These are phyloP conservation scores for Garcia nutans DNA, from an alignment of 345 rosid genomes.

Conservation along the genomic window DNA sequence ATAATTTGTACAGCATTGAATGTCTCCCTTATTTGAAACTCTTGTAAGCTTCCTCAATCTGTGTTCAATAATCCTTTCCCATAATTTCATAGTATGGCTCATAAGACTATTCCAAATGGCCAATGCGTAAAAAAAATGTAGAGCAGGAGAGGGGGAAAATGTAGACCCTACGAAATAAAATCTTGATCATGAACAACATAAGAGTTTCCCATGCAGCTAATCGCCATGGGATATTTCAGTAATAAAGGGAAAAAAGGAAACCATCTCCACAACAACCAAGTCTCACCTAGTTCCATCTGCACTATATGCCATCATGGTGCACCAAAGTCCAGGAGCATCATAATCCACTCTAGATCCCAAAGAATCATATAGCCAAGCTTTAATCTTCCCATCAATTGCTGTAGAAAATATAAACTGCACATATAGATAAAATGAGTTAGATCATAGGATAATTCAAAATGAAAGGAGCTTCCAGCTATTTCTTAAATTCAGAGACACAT, in stretches of 20 bases:
- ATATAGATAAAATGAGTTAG: constrained; percentile 5
- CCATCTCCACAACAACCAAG: not conserved
- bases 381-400: constrained; percentile 87
- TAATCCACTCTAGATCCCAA: constrained; percentile 84
- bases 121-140: not conserved
- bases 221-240: not conserved
- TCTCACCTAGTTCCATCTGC: constrained; percentile 77
- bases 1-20: too few relatives aligned
- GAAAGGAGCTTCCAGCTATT: constrained; percentile 2
- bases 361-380: constrained; percentile 83
- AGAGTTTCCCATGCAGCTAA: not conserved
- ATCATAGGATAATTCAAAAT: constrained; percentile 7
- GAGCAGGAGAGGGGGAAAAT: not conserved
- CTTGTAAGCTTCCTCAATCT: too few relatives aligned
- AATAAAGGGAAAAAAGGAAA: not conserved
- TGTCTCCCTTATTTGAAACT: too few relatives aligned
- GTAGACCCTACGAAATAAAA: not conserved
- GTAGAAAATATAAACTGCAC: constrained; percentile 84
- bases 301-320: constrained; percentile 81
- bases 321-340: constrained; percentile 84
- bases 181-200: not conserved
- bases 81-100: too few relatives aligned
- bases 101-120: not conserved
- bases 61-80: too few relatives aligned
- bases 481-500: not conserved